These are phyloP conservation scores for Pterulicium gracile DNA, from an alignment of 1,284 basidiomycete genomes.

Conservation along the genomic window DNA sequence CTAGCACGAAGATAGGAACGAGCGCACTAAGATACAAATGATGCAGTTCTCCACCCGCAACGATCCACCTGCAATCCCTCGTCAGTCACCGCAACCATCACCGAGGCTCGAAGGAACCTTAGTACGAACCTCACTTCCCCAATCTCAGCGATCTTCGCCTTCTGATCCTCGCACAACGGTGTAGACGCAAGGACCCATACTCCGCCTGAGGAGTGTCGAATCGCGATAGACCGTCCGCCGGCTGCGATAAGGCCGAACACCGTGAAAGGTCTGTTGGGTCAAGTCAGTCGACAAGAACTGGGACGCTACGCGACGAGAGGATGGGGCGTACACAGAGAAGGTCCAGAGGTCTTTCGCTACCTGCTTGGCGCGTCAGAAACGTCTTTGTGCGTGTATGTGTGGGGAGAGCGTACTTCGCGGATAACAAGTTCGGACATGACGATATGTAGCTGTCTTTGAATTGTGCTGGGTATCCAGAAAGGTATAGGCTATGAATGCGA, in stretches of 20 bases:
- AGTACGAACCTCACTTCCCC: conserved; percentile 65
- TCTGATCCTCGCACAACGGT: conserved; percentile 65
- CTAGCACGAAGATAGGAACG: not conserved
- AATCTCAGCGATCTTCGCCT: conserved; percentile 57
- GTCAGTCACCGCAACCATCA: not conserved
- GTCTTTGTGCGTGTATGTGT: not conserved
- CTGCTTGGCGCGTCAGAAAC: not conserved
- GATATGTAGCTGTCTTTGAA: no score
- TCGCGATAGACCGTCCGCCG: conserved; percentile 60
- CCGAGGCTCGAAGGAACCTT: conserved; percentile 1
- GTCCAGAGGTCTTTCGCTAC: not conserved
- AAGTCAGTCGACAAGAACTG: not conserved
- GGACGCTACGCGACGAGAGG: not conserved
- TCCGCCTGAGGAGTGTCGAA: conserved; percentile 46
- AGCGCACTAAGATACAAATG: conserved; percentile 49
- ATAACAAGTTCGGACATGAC: conserved; percentile 1
- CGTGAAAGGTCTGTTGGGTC: conserved; percentile 33
- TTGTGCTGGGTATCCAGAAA: no score
- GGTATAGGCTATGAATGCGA: no score
- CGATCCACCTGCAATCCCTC: conserved; percentile 41
- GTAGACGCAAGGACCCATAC: conserved; percentile 79
- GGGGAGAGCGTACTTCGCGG: not conserved
- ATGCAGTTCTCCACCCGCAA: conserved; percentile 56
- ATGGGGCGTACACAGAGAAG: not conserved
- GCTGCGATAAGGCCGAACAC: conserved; percentile 46